Percentiles rank a stretch among this genome's conserved stretches.
Evolutionary conservation across 2,329 filamentous ascomycete genomes (phyloP).

Genomic region (Hirsutella rhossiliensis): DNA sequence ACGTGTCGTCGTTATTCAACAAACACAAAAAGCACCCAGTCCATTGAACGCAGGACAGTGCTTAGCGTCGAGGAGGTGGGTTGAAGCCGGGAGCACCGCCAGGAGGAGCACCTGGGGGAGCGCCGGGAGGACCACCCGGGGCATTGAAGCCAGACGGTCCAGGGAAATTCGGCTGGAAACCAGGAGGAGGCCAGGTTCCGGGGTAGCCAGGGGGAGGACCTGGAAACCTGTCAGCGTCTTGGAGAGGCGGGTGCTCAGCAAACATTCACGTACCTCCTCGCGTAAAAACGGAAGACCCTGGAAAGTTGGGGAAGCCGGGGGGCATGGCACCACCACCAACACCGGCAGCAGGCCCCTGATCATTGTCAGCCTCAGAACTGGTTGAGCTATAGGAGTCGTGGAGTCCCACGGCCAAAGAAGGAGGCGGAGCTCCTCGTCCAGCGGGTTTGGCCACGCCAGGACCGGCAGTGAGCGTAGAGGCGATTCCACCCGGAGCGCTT

Average conservation of each 20-base stretch:
- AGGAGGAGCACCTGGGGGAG: conserved; percentile 22
- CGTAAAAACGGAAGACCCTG: conserved; percentile 35
- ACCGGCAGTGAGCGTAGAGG: conserved; percentile 65
- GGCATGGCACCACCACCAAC: conserved; percentile 64
- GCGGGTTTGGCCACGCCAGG: conserved; percentile 86
- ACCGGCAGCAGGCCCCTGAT: conserved; percentile 67
- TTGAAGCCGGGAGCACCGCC: conserved; percentile 62
- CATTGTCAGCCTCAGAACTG: conserved; percentile 8
- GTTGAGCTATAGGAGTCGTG: not conserved
- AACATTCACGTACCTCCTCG: conserved; percentile 37
- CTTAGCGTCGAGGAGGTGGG: conserved; percentile 51
- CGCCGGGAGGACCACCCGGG: conserved; percentile 6
- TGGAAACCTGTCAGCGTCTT: conserved; percentile 20
- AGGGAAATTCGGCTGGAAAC: conserved; percentile 2
- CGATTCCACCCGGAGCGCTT: conserved; percentile 53
- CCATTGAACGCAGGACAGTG: conserved; percentile 14
- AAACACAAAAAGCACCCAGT: conserved; percentile 11
- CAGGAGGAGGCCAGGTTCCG: conserved; percentile 17
- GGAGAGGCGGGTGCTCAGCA: not conserved
- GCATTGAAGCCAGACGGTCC: conserved; percentile 6
- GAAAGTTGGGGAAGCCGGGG: conserved; percentile 41
- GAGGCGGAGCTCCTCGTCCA: conserved; percentile 65
- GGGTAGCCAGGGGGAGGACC: conserved; percentile 36
- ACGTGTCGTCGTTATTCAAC: conserved; percentile 12
- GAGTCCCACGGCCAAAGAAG: conserved; percentile 57